Base-by-base conservation (phyloP, 352 stramenopile species). In the Globisporangium cederbergense region DNA sequence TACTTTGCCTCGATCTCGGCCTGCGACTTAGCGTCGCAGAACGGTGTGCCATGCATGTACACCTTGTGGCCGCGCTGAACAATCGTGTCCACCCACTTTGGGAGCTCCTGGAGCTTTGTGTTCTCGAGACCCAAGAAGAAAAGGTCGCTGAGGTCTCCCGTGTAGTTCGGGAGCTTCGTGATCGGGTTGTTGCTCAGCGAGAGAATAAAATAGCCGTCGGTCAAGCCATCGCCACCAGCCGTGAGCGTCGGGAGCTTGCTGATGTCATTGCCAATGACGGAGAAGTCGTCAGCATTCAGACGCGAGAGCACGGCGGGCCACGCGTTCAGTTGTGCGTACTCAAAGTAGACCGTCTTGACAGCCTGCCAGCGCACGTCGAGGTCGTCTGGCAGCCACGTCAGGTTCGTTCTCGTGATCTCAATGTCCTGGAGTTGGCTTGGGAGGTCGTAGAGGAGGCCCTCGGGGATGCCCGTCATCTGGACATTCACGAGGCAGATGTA, bases 321-420 rank as follows among this genome's bases (percentile, higher is more conserved):
- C 20, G 45, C 43, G 1, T 58, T 18, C 2, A 77, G 53, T 25
- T 67, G 25, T 8, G 36, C 49, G 49, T 64, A 62, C 49, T 77
- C 68, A 7, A 77, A 14, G 50, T 71, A 77, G 22, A 77, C 46
- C 28, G 67, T 62, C n/a, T 53, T 58, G 38, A 58, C n/a, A 4
- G 18, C 9, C 0, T 16, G 14, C 67, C 70, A 76, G 4, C 28
- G 50, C 16, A 54, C 40, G 22, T 76, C 54, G 11, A 76, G 47
- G 13, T 76, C 64, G 0, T 56, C 34, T 0, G 70, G 69, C 22
- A 75, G 22, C 9, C 20, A 51, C 7, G 43, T 67, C 28, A 75
- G 42, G 30, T 75, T 75, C 11, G 34, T 65, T 36, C 52, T 34
- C 20, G 51, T 58, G 20, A 73, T 67, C 46, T 75, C 65, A 25